Evolutionary conservation across 73 alveolate species (phyloP), one percentile per base, ranked within the genome.

Genomic region (Paramecium tetraurelia): DNA sequence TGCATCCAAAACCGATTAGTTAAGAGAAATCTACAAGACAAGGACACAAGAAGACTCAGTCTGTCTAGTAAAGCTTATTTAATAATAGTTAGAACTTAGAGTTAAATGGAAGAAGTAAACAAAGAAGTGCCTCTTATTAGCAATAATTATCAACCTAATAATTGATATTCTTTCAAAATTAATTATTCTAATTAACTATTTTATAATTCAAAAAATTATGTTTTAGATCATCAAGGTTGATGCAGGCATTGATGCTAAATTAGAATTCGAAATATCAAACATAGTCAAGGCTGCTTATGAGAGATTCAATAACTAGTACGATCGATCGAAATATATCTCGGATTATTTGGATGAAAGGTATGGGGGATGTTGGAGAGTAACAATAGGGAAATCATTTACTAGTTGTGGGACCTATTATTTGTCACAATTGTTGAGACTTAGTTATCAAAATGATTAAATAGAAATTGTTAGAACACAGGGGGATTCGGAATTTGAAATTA

Each of bases 311-410:
- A 48, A 48, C 22, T 12, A 48, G 27, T 48, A 48, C 12, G 59
- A 48, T 21, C 22, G 72, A 35, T 59, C 90, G 16, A 80, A 80
- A 80, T 80, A 80, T 46, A 80, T 80, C 33, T 80, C 90, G 1
- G 90, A 80, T 46, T 80, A 80, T 48, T 20, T 80, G 18, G 90
- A 80, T 80, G 57, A 24, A 20, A 22, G 27, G 20, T 80, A 80
- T 80, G 90, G 90, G 9, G 90, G 90, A 6, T 80, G 90, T 80
- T 80, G 90, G 90, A 80, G 90, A 46, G 90, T 80, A 24, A 48
- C 75, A 43, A 80, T 80, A 24, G 90, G 90, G 7, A 80, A 80
- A 40, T 46, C 21, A 48, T 80, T 80, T 80, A 22, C 70, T 0
- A 31, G 63, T 44, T 80, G 90, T 80, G 90, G 90, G 18, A 80